Base-by-base conservation (phyloP, 331 rosid genomes). In the Quercus phellos region DNA sequence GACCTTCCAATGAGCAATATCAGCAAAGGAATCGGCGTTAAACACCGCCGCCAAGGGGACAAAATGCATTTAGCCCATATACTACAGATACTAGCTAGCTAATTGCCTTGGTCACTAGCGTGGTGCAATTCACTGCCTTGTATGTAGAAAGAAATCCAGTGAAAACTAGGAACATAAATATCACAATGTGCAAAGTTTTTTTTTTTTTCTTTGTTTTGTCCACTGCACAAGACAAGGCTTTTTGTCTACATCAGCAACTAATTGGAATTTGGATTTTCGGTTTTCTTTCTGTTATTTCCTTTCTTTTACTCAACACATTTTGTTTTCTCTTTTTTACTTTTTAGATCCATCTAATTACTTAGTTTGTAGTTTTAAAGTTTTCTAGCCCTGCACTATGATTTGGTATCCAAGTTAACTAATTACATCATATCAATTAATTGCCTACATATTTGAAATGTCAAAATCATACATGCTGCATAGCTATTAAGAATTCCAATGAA, bases 41-140 rank as follows among this genome's bases (percentile, higher is more conserved):
- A 21, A 32, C 82, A 35, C 75, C 84, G 14, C 53, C 80, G 14
- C 46, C 78, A 34, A 76, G 73, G 22, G 77, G 75, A 22, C 78
- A 71, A 50, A n/a, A 35, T 78, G 73, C 76, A 13, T 80, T 79
- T 34, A 80, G 16, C 69, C 55, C 80, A 7, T 63, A 8, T 46
- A 46, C 53, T 46, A 46, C 12, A 8, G 46, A 38, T 38, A 38
- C 46, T 38, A 38, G 11, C 17, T 68, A 34, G 70, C 46, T 38
- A 8, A 38, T 38, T 38, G 46, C 46, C 46, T 64, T 18, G 21
- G 50, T 64, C 35, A 11, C n/a, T 3, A 32, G 46, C 46, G 46
- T 38, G 51, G n/a, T 30, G 71, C 35, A 4, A 46, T 24, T 34
- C 51, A 66, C 19, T 34, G 71, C 16, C 1, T 34, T 46, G 7